Base-by-base conservation (phyloP, 192 early-diverging fungal genomes). In the Backusella sp. region DNA sequence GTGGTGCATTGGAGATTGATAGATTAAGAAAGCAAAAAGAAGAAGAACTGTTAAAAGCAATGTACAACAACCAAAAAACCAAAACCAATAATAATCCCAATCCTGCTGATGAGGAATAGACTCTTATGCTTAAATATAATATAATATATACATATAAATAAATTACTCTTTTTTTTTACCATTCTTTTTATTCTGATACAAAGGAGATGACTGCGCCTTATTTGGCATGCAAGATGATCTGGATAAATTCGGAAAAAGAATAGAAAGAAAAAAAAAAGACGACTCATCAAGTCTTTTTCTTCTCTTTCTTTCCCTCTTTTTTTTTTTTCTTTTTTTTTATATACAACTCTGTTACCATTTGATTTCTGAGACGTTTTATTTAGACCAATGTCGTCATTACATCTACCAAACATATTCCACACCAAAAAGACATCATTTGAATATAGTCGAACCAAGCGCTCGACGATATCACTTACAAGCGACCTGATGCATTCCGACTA, bases 1-100 rank as follows among this genome's bases (percentile, higher is more conserved):
- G 93, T 1, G 93, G 93, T 21, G 91, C 91, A 0, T 79, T 91
- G 72, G 92, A 93, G 71, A 81, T 91, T 6, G 93, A 94, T 75
- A 86, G 91, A 14, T 72, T 87, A 74, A 84, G 92, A 8, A 86
- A 89, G n/a, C 86, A 92, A 80, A 90, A 93, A 72, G 86, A 94
- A 52, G 69, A 85, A 8, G 88, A 92, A 73, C 77, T 90, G 34
- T 78, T 94, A 49, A 87, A 87, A 76, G 75, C 78, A 14, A 77
- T 90, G 77, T 88, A 85, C 62, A 30, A 42, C 15, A 44, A 23
- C 6, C 41, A 46, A 9, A 71, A 71, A 32, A 36, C 6, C 66
- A 26, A 35, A 62, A 56, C 7, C 53, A 56, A 19, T 56, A 56
- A 56, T 56, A 56, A 56, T 56, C 7, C 53, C 21, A 56, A 21